Percentiles rank a stretch among this genome's conserved stretches.
These are phyloP conservation scores for Leucosporidium scottii DNA, from an alignment of 768 basidiomycete genomes.

Conservation along the genomic window DNA sequence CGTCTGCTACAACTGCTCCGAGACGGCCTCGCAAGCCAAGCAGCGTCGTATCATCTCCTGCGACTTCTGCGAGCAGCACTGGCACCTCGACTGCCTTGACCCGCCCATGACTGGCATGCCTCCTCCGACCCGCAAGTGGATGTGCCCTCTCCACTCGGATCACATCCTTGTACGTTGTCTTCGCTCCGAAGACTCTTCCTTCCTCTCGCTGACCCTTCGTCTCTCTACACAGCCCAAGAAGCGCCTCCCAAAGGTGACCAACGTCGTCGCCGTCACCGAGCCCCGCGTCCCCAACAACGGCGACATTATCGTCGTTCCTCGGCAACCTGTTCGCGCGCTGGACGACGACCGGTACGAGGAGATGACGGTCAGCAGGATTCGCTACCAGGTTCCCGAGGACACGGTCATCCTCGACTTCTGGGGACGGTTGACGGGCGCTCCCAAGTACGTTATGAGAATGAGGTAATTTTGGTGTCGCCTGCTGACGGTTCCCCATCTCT, in stretches of 20 bases:
- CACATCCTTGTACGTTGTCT: slow-evolving; percentile 13
- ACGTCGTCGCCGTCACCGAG: slow-evolving; percentile 66
- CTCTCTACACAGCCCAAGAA: slow-evolving; percentile 16
- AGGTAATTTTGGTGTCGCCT: too few species aligned
- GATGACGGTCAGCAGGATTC: slow-evolving; percentile 65
- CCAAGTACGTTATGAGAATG: neutral
- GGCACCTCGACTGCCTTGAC: slow-evolving; percentile 94
- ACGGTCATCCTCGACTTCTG: slow-evolving; percentile 92
- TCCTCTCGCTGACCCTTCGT: neutral
- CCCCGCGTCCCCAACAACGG: slow-evolving; percentile 78
- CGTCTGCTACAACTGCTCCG: slow-evolving; percentile 85
- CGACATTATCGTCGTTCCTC: slow-evolving; percentile 74
- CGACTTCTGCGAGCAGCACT: slow-evolving; percentile 88
- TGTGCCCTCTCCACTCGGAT: slow-evolving; percentile 95
- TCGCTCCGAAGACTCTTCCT: neutral
- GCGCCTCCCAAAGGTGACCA: slow-evolving; percentile 33
- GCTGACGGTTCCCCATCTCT: neutral
- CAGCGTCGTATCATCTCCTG: slow-evolving; percentile 66
- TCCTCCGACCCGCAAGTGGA: slow-evolving; percentile 84
- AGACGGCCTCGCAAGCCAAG: slow-evolving; percentile 57
- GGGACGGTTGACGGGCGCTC: slow-evolving; percentile 51
- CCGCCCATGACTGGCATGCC: slow-evolving; percentile 84
- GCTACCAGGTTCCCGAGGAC: slow-evolving; percentile 86
- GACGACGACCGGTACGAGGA: slow-evolving; percentile 56
- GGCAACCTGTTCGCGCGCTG: slow-evolving; percentile 42